Conservation (phyloP, 2,329 filamentous ascomycete species). For the Pyricularia sp. region DNA sequence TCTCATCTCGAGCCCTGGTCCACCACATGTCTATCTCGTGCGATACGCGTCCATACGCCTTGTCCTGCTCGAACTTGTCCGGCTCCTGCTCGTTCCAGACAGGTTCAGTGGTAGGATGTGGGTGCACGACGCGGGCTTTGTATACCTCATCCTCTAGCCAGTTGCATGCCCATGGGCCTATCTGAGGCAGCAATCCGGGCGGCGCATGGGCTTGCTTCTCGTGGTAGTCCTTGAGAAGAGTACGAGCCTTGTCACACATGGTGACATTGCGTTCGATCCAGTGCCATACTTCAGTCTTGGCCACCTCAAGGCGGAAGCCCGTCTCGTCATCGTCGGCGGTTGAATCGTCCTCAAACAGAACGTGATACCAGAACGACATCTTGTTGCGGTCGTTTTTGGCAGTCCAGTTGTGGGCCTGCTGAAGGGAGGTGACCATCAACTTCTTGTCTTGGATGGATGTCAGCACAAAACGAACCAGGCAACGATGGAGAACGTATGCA, state of each 20-base stretch:
- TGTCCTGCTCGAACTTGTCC: conserved; percentile 51
- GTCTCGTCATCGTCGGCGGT: conserved; percentile 40
- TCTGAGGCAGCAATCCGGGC: conserved; percentile 38
- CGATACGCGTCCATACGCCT: conserved; percentile 50
- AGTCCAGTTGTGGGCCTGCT: conserved; percentile 61
- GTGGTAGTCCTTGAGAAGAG: conserved; percentile 45
- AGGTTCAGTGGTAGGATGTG: conserved; percentile 26
- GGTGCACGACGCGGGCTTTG: conserved; percentile 25
- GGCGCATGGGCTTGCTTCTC: conserved; percentile 37
- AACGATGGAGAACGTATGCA: background rate
- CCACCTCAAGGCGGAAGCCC: conserved; percentile 44
- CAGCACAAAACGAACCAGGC: conserved; percentile 9
- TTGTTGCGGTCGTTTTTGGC: conserved; percentile 61
- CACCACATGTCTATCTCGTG: conserved; percentile 59
- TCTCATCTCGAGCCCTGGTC: conserved; percentile 49
- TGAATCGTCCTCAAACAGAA: conserved; percentile 50
- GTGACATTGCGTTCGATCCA: conserved; percentile 54
- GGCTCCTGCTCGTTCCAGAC: conserved; percentile 41
- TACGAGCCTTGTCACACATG: conserved; percentile 46
- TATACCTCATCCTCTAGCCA: conserved; percentile 35
- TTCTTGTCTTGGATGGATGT: conserved; percentile 39
- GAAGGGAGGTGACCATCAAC: conserved; percentile 53
- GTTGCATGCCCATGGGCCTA: conserved; percentile 45
- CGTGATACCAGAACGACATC: conserved; percentile 60
- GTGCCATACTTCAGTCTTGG: conserved; percentile 51